Evolutionary conservation across 2,329 filamentous ascomycete species (phyloP), one percentile per base, ranked within the genome.

Genomic region (Didymella pinodella): DNA sequence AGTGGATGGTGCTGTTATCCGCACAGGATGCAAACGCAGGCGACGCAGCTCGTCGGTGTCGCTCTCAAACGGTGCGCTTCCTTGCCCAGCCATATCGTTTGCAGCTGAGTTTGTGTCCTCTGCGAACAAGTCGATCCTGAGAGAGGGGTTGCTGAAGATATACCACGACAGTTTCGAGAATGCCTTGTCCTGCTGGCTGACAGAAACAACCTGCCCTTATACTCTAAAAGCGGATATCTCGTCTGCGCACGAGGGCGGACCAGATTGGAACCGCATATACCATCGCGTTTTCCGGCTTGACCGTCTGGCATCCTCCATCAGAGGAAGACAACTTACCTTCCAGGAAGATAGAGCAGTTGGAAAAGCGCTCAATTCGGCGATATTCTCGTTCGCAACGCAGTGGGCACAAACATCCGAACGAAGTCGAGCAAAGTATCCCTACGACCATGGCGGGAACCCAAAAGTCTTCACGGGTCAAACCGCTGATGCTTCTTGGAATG

Each of bases 141-240:
- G 78, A 0, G 75, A 80, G 40, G 78, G 72, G 14, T 71, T 84
- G 18, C 70, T 84, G 49, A 77, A 77, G 44, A 80, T 85, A 32
- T 85, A 85, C 65, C 83, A 85, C 62, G 82, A 85, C 61, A 83
- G 82, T 29, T 76, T 85, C 62, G 83, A 85, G 62, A 81, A 84
- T 63, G 82, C 80, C 12, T 69, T 85, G 7, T 81, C 82, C 1
- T 85, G 83, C 65, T 85, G 83, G 83, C 64, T 85, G 18, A 83
- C 82, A 0, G 83, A 85, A 59, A 76, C 79, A 46, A 85, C 82
- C 2, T 85, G 83, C 53, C 83, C 83, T 0, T 85, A 85, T 63
- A 75, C 75, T 61, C 65, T 75, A 45, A 60, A 68, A 41, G 65
- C 65, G 51, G 67, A 73, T 25, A 62, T 61, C 34, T 70, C 64